Evolutionary conservation across 2,329 filamentous ascomycete genomes (phyloP).

Genomic region (Colletotrichum scovillei): DNA sequence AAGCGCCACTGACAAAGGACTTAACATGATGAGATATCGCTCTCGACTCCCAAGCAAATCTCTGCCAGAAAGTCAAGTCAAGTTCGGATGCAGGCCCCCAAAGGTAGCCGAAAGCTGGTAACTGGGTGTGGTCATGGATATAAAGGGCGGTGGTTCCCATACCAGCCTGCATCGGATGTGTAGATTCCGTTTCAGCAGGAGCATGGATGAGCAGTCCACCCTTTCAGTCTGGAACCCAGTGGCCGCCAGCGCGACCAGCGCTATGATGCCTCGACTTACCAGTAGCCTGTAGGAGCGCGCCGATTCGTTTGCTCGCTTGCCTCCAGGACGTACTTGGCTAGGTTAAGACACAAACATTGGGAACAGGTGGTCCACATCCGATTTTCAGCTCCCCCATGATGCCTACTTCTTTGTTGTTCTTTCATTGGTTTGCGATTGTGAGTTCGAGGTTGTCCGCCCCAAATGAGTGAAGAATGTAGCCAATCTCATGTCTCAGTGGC

Average conservation of each 20-base stretch:
- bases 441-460: not conserved
- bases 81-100: not conserved
- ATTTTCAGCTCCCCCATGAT: not conserved
- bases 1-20: not conserved
- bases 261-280: constrained; percentile 7
- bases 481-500: too few species aligned
- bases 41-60: too few species aligned
- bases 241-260: not conserved
- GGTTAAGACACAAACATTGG: not conserved
- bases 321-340: not conserved
- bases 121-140: not conserved
- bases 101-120: not conserved
- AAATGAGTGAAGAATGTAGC: not conserved
- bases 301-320: not conserved
- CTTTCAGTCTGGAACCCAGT: not conserved
- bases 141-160: not conserved
- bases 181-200: constrained; percentile 11
- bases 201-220: not conserved
- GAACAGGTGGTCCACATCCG: not conserved
- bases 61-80: not conserved
- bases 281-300: too few species aligned
- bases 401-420: not conserved
- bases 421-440: not conserved
- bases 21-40: constrained; percentile 4
- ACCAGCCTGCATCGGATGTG: not conserved